Evolutionary conservation across 495 filamentous ascomycete species (phyloP), one percentile per base, ranked within the genome.

Genomic region (Penicillium lagena): DNA sequence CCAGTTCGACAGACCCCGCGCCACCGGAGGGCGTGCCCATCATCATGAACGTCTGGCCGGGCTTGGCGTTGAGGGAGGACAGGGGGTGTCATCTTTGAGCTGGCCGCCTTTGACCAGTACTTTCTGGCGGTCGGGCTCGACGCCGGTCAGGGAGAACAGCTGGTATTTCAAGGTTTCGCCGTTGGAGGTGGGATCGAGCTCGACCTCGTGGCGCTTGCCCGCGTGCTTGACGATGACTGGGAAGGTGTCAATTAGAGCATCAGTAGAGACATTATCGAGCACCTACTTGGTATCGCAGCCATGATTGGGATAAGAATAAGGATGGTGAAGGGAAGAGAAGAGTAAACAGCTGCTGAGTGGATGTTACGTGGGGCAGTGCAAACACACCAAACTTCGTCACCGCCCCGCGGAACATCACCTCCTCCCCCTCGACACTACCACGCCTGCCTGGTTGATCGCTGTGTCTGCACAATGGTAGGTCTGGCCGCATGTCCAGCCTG

Each of bases 111-210:
- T 96, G 56, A 96, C 77, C 30, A 98, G 64, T 45, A 98, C 86
- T 73, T 96, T 97, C 63, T 97, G 94, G 34, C 91, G 85, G 35
- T 93, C 89, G 44, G 93, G 93, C 56, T 97, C 93, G 57, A 98
- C 94, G 41, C 89, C 89, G 15, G 93, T 98, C 9, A 98, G 70
- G 41, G 90, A 96, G 67, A 83, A 98, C 14, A 98, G 80, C 61
- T 97, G 93, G 59, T 80, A 90, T 57, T 98, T 98, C 70, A 98
- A 87, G 34, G 84, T 85, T 63, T 97, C 93, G 66, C 90, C 93
- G 46, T 80, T 86, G 12, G 87, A 83, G 12, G 80, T 75, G 36
- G 84, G 78, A 62, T 97, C 91, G 50, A 97, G 79, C 46, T 96
- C 90, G 59, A 98, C 79, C 56, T 96, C 83, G 70, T 97, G 82